Base-by-base conservation (phyloP, 164 flowering plant genomes). In the Litsea cubeba region DNA sequence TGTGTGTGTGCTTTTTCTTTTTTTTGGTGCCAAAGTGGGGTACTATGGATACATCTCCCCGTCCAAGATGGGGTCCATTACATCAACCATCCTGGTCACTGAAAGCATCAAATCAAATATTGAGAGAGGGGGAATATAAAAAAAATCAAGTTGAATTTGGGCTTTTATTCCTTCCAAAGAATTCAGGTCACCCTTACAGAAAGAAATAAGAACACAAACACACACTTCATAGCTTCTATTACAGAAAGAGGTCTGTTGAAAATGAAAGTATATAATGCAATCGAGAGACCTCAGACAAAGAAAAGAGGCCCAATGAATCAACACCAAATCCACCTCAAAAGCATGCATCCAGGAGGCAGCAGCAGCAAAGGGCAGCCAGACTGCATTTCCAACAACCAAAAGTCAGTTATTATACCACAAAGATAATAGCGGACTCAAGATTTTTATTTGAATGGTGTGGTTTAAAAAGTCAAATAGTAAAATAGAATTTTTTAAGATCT, bases 361-460 rank as follows among this genome's bases (percentile, higher is more conserved):
- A 81, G 70, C 81, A 81, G 65, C 79, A 80, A 17, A 80, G 82
- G 12, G 79, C 82, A 8, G 79, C 83, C 77, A 81, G 82, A 80
- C 92, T 88, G 85, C 82, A 76, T 1, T n/a, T 18, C 30, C 6
- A 15, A 10, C 12, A 20, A 18, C 3, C 17, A 24, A 30, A n/a
- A 57, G 28, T 5, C 46, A n/a, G 8, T 20, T 40, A 7, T 40
- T 40, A 40, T 30, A 5, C 1, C 35, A 0, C 6, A 20, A 11
- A 50, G 30, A 22, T 25, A 11, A 70, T 70, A 0, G 20, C 0
- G 3, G 10, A 18, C 4, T 17, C 11, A 22, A 69, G 23, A 49
- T 22, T 17, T 25, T 24, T 3, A 51, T 51, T 30, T 4, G 0
- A 1, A 0, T 4, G 6, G 35, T 5, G 35, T 4, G 35, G 35